Percentiles rank a stretch among this genome's conserved stretches.
Evolutionary conservation across 441 rosid species (phyloP).

Genomic region (Francoa sonchifolia): DNA sequence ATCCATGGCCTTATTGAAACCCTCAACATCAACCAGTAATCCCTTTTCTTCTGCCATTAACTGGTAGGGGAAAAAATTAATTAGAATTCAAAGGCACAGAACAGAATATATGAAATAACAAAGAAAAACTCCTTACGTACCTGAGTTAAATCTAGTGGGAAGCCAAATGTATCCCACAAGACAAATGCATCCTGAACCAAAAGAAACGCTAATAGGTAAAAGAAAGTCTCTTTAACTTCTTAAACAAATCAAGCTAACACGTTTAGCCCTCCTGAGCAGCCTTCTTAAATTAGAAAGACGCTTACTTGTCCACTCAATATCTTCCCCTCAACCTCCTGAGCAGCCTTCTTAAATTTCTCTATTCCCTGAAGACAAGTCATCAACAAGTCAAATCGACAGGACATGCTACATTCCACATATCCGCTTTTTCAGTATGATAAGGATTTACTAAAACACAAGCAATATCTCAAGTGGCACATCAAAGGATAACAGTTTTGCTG

Average conservation of each 20-base stretch:
- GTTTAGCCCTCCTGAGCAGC: too few relatives aligned
- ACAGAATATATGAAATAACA: neutral
- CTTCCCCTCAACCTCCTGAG: constrained; percentile 65
- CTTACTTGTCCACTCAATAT: constrained; percentile 68
- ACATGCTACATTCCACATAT: neutral
- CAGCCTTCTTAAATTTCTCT: constrained; percentile 89
- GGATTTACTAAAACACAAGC: too few relatives aligned
- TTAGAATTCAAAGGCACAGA: constrained; percentile 11
- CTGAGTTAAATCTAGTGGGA: constrained; percentile 94
- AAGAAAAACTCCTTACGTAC: constrained; percentile 22
- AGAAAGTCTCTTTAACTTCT: too few relatives aligned
- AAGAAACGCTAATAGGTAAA: too few relatives aligned
- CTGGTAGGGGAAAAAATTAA: constrained; percentile 26
- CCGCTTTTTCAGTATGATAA: too few relatives aligned
- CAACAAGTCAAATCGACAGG: neutral
- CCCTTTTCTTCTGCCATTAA: constrained; percentile 97
- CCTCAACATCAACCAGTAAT: constrained; percentile 63
- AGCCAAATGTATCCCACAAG: constrained; percentile 96
- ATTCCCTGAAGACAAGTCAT: constrained; percentile 49
- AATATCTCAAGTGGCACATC: too few relatives aligned
- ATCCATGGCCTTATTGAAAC: constrained; percentile 72
- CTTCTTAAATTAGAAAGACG: constrained; percentile 4
- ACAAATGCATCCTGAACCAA: constrained; percentile 95
- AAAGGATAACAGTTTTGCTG: too few relatives aligned
- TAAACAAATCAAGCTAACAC: too few relatives aligned